phyloP scores from a whole-genome alignment of 2,329 filamentous ascomycete genomes.

The Calonectria pseudoturangicola region DNA sequence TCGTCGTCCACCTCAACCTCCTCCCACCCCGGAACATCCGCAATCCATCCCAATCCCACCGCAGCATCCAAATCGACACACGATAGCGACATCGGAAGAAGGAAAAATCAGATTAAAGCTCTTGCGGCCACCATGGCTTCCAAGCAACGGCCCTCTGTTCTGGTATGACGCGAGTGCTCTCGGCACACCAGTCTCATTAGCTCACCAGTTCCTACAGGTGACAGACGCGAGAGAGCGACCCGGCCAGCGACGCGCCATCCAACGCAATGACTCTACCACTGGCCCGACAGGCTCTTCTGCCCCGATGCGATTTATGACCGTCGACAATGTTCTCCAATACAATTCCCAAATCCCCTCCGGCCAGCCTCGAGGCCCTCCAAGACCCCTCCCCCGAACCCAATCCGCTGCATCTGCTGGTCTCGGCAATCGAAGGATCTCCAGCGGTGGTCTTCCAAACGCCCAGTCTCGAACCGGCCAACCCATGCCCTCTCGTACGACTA shows the following conservation, averaged over 20 bases:
- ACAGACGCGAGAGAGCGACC: conserved; percentile 63
- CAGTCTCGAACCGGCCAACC: conserved; percentile 71
- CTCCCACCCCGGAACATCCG: conserved; percentile 22
- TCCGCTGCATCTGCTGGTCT: conserved; percentile 42
- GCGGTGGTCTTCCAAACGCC: conserved; percentile 63
- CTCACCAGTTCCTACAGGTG: conserved; percentile 56
- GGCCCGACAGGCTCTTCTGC: conserved; percentile 56
- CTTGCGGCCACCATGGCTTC: conserved; percentile 61
- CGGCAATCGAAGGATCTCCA: conserved; percentile 54
- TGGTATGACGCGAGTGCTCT: conserved; percentile 66
- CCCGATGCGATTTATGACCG: conserved; percentile 86
- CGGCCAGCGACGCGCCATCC: conserved; percentile 56
- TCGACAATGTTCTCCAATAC: conserved; percentile 96
- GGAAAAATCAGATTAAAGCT: conserved; percentile 21
- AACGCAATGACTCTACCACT: conserved; percentile 59
- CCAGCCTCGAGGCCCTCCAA: conserved; percentile 84
- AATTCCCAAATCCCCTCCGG: conserved; percentile 96
- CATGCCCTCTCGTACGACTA: conserved; percentile 90
- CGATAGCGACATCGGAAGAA: neutral
- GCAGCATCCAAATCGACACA: neutral
- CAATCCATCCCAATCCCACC: conserved; percentile 15
- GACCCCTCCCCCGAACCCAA: conserved; percentile 63
- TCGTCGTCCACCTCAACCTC: conserved; percentile 29
- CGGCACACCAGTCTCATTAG: conserved; percentile 36
- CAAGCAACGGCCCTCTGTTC: conserved; percentile 75